Evolutionary conservation across 225 moss, liverwort and hornwort genomes (phyloP).

Genomic region (Marchantia polymorpha): DNA sequence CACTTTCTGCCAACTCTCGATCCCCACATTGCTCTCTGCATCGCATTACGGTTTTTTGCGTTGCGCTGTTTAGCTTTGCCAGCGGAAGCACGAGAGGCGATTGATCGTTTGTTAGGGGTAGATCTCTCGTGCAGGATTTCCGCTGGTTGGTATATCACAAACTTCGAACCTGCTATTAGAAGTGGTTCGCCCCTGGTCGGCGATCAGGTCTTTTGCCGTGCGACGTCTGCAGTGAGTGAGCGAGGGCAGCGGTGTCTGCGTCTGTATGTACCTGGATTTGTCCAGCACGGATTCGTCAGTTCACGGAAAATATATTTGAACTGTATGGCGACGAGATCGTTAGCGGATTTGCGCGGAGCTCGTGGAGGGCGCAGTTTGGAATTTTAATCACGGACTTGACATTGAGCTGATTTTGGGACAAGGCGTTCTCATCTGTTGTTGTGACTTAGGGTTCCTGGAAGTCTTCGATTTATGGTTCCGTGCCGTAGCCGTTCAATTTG

Average conservation of each 20-base stretch:
- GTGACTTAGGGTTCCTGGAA: neutral
- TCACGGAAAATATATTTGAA: neutral
- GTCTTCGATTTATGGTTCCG: neutral
- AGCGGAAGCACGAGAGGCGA: neutral
- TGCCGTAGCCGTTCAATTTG: neutral
- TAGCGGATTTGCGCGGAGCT: constrained; percentile 4
- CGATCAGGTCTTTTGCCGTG: neutral
- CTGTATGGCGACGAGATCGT: neutral
- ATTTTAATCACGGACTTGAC: neutral
- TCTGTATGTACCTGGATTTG: neutral
- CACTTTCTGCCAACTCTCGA: neutral
- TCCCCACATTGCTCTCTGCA: neutral
- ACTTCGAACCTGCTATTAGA: neutral
- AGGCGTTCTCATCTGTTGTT: neutral
- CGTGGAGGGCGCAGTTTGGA: neutral
- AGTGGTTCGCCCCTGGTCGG: neutral
- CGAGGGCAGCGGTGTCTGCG: neutral
- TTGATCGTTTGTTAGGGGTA: neutral
- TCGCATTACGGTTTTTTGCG: neutral
- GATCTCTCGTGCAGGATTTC: constrained; percentile 1
- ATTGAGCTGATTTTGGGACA: neutral
- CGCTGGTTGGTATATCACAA: neutral
- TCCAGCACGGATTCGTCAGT: neutral
- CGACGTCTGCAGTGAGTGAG: neutral
- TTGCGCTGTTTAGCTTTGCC: neutral